phyloP scores from a whole-genome alignment of 306 rosid species.

The Inga oerstediana region DNA sequence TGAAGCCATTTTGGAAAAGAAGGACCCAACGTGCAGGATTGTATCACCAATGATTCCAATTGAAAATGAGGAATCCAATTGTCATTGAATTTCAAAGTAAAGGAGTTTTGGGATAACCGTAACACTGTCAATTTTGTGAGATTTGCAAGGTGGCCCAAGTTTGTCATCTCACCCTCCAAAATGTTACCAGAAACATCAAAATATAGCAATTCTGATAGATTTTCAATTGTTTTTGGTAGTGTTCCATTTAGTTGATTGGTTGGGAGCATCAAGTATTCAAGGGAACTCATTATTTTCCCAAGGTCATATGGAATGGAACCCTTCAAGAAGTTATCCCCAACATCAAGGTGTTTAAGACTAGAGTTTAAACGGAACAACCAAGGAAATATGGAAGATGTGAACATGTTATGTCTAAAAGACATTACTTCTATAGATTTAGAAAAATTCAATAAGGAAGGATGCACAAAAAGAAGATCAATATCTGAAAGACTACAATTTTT shows the following conservation, averaged over 20 bases:
- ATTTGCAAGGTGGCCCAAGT: constrained; percentile 2
- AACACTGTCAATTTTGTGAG: rapidly evolving
- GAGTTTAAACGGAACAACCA: background rate
- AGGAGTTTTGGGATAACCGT: background rate
- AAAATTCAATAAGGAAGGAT: background rate
- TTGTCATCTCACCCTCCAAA: background rate
- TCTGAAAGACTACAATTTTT: background rate
- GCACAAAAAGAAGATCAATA: background rate
- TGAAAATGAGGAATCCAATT: constrained; percentile 36
- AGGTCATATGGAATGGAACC: background rate
- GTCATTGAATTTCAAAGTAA: background rate
- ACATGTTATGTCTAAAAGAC: background rate
- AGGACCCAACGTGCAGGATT: background rate
- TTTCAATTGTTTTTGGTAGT: background rate
- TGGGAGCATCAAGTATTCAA: no score
- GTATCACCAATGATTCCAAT: rapidly evolving
- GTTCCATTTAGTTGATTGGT: background rate
- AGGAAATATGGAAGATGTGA: background rate
- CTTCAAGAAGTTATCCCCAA: background rate
- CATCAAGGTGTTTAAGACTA: background rate
- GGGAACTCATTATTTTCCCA: background rate
- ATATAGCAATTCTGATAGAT: background rate
- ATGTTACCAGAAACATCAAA: background rate
- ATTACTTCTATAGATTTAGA: no score
- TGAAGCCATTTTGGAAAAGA: constrained; percentile 30